Percentiles rank a stretch among this genome's conserved stretches.
phyloP scores from a whole-genome alignment of 1,284 basidiomycete species.

The Tranzscheliella williamsii region DNA sequence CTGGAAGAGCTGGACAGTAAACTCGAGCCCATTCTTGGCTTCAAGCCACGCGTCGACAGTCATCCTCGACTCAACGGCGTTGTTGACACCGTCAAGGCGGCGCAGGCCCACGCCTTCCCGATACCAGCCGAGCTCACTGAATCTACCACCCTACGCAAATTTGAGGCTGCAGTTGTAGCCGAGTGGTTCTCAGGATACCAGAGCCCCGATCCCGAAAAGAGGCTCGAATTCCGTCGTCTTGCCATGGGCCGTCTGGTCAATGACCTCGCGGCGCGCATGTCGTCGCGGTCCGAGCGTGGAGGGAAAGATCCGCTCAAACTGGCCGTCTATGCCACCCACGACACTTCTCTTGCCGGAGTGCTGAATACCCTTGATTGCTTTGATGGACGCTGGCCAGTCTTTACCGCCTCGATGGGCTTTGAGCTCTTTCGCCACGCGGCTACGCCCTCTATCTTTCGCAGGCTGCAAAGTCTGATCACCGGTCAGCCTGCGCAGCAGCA shows the following conservation, averaged over 20 bases:
- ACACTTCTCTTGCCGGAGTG: constrained; percentile 74
- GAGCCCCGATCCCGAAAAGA: constrained; percentile 22
- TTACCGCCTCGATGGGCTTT: constrained; percentile 46
- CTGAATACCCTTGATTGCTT: constrained; percentile 74
- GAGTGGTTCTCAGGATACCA: constrained; percentile 76
- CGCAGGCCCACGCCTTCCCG: constrained; percentile 71
- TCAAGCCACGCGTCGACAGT: constrained; percentile 73
- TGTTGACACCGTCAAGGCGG: constrained; percentile 70
- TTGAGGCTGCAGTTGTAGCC: constrained; percentile 74
- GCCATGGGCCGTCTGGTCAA: constrained; percentile 76
- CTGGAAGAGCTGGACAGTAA: constrained; percentile 70
- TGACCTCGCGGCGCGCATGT: constrained; percentile 70
- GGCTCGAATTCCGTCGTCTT: constrained; percentile 72
- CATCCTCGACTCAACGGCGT: constrained; percentile 76
- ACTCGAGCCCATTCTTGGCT: constrained; percentile 73
- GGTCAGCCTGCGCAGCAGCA: constrained; percentile 22
- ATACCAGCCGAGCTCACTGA: constrained; percentile 39
- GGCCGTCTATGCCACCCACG: constrained; percentile 67
- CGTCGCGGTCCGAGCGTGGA: constrained; percentile 27
- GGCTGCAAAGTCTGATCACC: constrained; percentile 7
- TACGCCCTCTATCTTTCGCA: constrained; percentile 13
- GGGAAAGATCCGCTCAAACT: constrained; percentile 43
- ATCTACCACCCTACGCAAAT: constrained; percentile 6
- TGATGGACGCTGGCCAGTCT: constrained; percentile 69
- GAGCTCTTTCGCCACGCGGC: constrained; percentile 49